Percentiles rank a stretch among this genome's conserved stretches.
These are phyloP conservation scores for Sporothrix phasma DNA, from an alignment of 2,329 filamentous ascomycete genomes.

Conservation along the genomic window DNA sequence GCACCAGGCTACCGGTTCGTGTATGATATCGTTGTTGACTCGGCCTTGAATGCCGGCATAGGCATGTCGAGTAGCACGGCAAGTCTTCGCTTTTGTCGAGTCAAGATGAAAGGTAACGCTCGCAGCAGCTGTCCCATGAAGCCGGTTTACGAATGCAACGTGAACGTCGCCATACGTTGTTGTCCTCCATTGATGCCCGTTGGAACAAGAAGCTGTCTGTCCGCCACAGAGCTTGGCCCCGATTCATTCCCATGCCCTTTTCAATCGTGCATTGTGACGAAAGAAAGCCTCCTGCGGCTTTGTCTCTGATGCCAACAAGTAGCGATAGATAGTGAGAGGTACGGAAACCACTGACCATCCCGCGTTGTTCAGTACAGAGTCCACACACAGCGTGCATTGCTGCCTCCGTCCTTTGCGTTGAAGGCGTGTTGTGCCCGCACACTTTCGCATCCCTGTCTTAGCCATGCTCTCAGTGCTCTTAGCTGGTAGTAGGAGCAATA, in stretches of 20 bases:
- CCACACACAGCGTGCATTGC: not conserved
- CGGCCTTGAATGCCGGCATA: no score
- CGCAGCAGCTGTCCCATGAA: not conserved
- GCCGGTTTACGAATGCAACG: not conserved
- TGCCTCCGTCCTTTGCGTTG: not conserved
- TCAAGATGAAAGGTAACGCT: not conserved
- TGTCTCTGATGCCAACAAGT: not conserved
- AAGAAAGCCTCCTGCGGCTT: not conserved
- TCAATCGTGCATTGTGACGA: not conserved
- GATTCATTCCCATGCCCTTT: not conserved
- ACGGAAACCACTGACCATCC: no score
- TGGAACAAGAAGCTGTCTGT: conserved; percentile 3
- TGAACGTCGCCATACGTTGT: not conserved
- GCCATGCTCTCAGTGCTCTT: not conserved
- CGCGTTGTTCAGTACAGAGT: not conserved
- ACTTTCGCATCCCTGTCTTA: not conserved
- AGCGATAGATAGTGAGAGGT: not conserved
- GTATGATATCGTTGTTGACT: not conserved
- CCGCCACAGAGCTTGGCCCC: conserved; percentile 1
- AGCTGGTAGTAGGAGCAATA: not conserved
- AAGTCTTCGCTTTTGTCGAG: not conserved
- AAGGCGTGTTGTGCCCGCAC: not conserved
- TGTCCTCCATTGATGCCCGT: not conserved
- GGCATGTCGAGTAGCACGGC: no score
- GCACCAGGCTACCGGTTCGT: not conserved